Conservation (phyloP, 1,284 basidiomycete species). For the Schizophyllum amplum region DNA sequence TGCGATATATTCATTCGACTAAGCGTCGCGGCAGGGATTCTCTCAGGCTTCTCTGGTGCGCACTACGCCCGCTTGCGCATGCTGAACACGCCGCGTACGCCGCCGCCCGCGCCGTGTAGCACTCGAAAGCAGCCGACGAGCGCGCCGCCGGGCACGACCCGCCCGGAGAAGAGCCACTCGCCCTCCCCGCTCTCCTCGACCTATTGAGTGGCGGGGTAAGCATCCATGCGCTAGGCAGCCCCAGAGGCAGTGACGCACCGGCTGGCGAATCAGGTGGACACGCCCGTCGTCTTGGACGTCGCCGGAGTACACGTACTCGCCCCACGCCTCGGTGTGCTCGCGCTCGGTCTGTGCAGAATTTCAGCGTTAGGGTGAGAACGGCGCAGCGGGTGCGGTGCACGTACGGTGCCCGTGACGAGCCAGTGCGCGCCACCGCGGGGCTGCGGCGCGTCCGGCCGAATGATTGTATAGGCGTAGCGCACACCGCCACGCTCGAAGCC, state of each 20-base stretch:
- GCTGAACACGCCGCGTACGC: constrained; percentile 46
- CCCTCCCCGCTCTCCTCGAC: constrained; percentile 25
- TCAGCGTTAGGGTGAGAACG: constrained; percentile 3
- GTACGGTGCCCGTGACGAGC: constrained; percentile 16
- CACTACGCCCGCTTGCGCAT: constrained; percentile 26
- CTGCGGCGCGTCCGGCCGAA: too few relatives aligned
- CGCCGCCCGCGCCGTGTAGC: constrained; percentile 15
- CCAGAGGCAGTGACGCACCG: constrained; percentile 25
- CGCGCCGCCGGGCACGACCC: constrained; percentile 27
- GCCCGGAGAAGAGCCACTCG: constrained; percentile 39
- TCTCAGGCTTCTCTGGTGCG: too few relatives aligned
- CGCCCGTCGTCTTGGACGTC: constrained; percentile 30
- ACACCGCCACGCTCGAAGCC: constrained; percentile 2
- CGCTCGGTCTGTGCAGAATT: constrained; percentile 27
- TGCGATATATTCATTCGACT: too few relatives aligned
- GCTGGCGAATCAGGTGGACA: constrained; percentile 33
- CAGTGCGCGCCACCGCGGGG: constrained; percentile 8
- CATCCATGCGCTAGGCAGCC: not conserved
- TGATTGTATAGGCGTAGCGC: not conserved
- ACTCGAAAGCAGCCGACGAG: constrained; percentile 36
- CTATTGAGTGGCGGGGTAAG: constrained; percentile 2
- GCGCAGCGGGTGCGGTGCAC: not conserved
- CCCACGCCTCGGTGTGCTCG: constrained; percentile 40
- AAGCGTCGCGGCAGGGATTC: too few relatives aligned
- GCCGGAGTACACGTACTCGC: constrained; percentile 35